phyloP scores from a whole-genome alignment of 257 asterid species.

The Gentiana macrophylla region DNA sequence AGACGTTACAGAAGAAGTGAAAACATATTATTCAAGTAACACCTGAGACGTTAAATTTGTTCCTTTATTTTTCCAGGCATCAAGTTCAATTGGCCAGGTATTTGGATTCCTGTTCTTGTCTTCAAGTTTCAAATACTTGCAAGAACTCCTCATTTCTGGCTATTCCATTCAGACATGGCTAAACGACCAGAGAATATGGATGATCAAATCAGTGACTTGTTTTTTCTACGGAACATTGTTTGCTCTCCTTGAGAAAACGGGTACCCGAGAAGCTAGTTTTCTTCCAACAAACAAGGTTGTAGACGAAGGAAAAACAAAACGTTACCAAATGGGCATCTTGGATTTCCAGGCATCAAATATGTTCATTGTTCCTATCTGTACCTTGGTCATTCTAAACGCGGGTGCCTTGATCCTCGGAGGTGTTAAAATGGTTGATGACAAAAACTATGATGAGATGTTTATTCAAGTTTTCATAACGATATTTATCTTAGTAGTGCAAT shows the following conservation, averaged over 20 bases:
- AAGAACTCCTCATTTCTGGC: conserved; percentile 29
- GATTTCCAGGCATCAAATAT: conserved; percentile 41
- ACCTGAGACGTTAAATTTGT: too few species aligned
- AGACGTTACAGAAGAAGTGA: too few species aligned
- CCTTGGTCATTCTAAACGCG: conserved; percentile 31
- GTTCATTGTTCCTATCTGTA: conserved; percentile 39
- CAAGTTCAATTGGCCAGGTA: conserved; percentile 36
- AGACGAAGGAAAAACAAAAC: conserved; percentile 35
- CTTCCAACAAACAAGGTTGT: conserved; percentile 45
- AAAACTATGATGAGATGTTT: conserved; percentile 18
- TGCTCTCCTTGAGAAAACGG: conserved; percentile 29
- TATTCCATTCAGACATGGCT: conserved; percentile 29
- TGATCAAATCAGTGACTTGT: conserved; percentile 45
- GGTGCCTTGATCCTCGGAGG: conserved; percentile 27
- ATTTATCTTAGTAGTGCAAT: conserved; percentile 33
- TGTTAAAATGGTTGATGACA: conserved; percentile 6
- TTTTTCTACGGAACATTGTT: conserved; percentile 30
- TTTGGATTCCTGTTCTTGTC: conserved; percentile 41
- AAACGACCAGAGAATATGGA: conserved; percentile 51
- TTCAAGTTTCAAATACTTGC: conserved; percentile 32
- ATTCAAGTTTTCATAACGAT: conserved; percentile 30
- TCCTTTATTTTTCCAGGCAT: conserved; percentile 25
- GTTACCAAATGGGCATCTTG: conserved; percentile 32
- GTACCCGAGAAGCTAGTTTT: conserved; percentile 41
- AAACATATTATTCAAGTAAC: too few species aligned